Conservation (phyloP, 2,329 filamentous ascomycete genomes). For the Diaporthe capsici region DNA sequence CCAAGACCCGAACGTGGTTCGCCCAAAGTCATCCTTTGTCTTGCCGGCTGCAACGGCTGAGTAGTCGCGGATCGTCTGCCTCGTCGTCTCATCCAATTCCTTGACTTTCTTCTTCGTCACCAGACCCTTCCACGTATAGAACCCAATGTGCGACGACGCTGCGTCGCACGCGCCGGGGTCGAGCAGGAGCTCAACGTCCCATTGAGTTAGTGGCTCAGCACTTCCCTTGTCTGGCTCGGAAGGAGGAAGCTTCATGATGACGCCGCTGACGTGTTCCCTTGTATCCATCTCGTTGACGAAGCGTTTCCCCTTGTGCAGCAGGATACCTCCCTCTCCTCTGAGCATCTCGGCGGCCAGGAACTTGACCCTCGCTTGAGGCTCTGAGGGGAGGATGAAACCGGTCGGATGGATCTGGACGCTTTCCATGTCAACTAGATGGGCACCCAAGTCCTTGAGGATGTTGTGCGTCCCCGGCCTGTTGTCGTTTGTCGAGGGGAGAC, state of each 20-base stretch:
- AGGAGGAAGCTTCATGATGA: slow-evolving; percentile 58
- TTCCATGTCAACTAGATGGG: slow-evolving; percentile 65
- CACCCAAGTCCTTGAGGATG: slow-evolving; percentile 56
- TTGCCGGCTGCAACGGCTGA: slow-evolving; percentile 58
- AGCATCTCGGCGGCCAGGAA: slow-evolving; percentile 75
- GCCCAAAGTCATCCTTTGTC: slow-evolving; percentile 59
- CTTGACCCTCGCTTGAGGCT: slow-evolving; percentile 63
- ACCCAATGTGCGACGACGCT: slow-evolving; percentile 69
- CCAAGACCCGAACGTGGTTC: slow-evolving; percentile 70
- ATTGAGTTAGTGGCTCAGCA: slow-evolving; percentile 60
- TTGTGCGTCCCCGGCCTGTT: slow-evolving; percentile 67
- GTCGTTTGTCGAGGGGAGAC: slow-evolving; percentile 75
- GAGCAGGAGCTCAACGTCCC: slow-evolving; percentile 71
- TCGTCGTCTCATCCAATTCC: slow-evolving; percentile 59
- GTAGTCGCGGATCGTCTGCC: slow-evolving; percentile 64
- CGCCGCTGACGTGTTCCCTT: slow-evolving; percentile 67
- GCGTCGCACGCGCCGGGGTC: slow-evolving; percentile 70
- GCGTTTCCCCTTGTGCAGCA: slow-evolving; percentile 64
- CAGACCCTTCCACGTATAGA: slow-evolving; percentile 74
- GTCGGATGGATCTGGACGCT: slow-evolving; percentile 76
- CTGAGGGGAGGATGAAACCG: slow-evolving; percentile 71
- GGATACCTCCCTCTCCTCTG: slow-evolving; percentile 72
- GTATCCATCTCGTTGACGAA: slow-evolving; percentile 77
- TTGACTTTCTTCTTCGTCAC: slow-evolving; percentile 68
- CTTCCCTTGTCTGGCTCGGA: slow-evolving; percentile 14